These are phyloP conservation scores for Cercospora canescens DNA, from an alignment of 2,329 filamentous ascomycete species.

Conservation along the genomic window DNA sequence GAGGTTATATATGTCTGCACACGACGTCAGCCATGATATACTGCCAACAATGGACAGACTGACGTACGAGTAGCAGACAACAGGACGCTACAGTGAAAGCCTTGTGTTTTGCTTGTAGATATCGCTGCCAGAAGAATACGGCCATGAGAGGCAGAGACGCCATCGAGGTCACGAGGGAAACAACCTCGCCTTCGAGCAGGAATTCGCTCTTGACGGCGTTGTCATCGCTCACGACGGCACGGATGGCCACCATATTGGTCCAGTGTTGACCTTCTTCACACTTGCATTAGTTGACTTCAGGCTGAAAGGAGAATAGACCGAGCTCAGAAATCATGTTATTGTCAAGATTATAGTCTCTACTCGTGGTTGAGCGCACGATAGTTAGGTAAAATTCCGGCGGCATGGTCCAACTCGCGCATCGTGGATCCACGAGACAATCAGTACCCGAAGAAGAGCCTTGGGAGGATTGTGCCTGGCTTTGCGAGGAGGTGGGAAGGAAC, in stretches of 20 bases:
- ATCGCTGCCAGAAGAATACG: conserved; percentile 17
- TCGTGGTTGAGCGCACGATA: background rate
- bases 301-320: background rate
- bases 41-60: too few relatives aligned
- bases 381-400: background rate
- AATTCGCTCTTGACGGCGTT: conserved; percentile 12
- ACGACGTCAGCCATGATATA: background rate
- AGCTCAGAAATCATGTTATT: background rate
- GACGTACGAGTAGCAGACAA: conserved; percentile 17
- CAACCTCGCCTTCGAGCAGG: conserved; percentile 14
- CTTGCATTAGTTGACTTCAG: background rate
- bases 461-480: background rate
- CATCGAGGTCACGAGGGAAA: conserved; percentile 15
- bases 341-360: background rate
- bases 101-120: conserved; percentile 12
- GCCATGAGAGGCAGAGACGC: conserved; percentile 17
- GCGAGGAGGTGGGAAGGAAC: background rate
- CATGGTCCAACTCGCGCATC: background rate
- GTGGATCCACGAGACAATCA: background rate
- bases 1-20: conserved; percentile 19
- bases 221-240: conserved; percentile 13
- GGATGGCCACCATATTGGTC: background rate
- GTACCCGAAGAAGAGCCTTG: background rate
- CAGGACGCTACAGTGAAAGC: conserved; percentile 17
- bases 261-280: background rate